These are phyloP conservation scores for Lagenidium giganteum DNA, from an alignment of 352 stramenopile genomes.

Conservation along the genomic window DNA sequence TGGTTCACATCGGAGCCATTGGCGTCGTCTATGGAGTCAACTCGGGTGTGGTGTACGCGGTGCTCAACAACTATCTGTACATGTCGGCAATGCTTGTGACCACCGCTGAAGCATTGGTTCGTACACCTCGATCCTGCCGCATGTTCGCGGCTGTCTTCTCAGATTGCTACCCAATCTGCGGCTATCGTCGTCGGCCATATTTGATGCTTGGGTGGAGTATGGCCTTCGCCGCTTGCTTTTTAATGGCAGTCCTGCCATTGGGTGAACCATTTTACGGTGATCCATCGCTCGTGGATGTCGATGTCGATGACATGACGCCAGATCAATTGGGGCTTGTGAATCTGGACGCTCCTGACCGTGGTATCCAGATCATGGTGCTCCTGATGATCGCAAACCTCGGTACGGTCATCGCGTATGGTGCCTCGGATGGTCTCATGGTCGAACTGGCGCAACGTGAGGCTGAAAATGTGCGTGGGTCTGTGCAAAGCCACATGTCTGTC, in stretches of 20 bases:
- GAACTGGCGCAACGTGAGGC: conserved; percentile 49
- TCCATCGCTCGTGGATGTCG: conserved; percentile 14
- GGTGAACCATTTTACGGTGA: conserved; percentile 41
- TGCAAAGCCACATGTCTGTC: conserved; percentile 31
- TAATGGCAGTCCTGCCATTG: conserved; percentile 44
- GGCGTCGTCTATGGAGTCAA: conserved; percentile 37
- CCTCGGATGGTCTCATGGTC: conserved; percentile 59
- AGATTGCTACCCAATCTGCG: conserved; percentile 78
- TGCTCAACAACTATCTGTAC: conserved; percentile 61
- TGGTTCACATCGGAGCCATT: conserved; percentile 37
- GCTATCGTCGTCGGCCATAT: conserved; percentile 77
- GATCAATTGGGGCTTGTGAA: conserved; percentile 35
- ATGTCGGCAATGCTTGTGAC: conserved; percentile 40
- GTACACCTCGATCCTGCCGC: conserved; percentile 34
- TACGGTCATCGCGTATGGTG: conserved; percentile 70
- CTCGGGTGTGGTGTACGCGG: conserved; percentile 33
- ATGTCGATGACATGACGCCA: conserved; percentile 21
- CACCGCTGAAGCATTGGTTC: conserved; percentile 38
- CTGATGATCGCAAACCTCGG: conserved; percentile 72
- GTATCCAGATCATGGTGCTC: conserved; percentile 47
- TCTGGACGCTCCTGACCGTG: conserved; percentile 26
- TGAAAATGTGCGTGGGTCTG: conserved; percentile 29
- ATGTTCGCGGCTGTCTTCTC: conserved; percentile 62
- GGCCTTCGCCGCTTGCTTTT: conserved; percentile 29
- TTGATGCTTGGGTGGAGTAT: conserved; percentile 59